Base-by-base conservation (phyloP, 2,329 filamentous ascomycete species). In the Fusarium devonianum region DNA sequence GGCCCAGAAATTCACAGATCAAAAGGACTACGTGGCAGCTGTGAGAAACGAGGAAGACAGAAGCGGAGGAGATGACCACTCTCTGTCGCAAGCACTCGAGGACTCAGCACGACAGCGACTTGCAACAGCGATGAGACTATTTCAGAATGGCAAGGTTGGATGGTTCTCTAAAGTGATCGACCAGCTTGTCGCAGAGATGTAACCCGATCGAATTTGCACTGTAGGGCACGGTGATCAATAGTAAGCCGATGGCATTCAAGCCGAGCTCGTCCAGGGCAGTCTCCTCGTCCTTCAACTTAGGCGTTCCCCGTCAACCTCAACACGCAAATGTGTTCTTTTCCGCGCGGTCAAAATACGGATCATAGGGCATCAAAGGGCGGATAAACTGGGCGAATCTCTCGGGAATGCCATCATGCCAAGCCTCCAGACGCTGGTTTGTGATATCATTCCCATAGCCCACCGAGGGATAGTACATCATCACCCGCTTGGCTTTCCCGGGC, bases 121-220 rank as follows among this genome's bases (percentile, higher is more conserved):
- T 22, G 30, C 17, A 29, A 30, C 44, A n/a, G 44, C 44, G 30
- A 48, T 30, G 44, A 48, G 44, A 17, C 44, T 41, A 23, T 23
- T 23, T 23, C 21, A 10, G 21, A 10, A 23, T 10, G 21, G 21
- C 21, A 23, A 23, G 21, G 21, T 10, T 23, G 21, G 21, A 6
- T 23, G 21, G 21, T 23, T 6, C 10, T 23, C 14, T 12, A 30
- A 30, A 30, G 28, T 16, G 6, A 12, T 30, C 28, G 11, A 30
- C 28, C 6, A 30, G 28, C 11, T n/a, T n/a, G 12, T 30, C n/a
- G n/a, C n/a, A n/a, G n/a, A n/a, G n/a, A n/a, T n/a, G n/a, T n/a
- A n/a, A n/a, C n/a, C n/a, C n/a, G n/a, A n/a, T n/a, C n/a, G n/a
- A n/a, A n/a, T n/a, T n/a, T n/a, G n/a, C n/a, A n/a, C n/a, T n/a